phyloP scores from a whole-genome alignment of 345 rosid genomes.

The Anastatica hierochuntica region DNA sequence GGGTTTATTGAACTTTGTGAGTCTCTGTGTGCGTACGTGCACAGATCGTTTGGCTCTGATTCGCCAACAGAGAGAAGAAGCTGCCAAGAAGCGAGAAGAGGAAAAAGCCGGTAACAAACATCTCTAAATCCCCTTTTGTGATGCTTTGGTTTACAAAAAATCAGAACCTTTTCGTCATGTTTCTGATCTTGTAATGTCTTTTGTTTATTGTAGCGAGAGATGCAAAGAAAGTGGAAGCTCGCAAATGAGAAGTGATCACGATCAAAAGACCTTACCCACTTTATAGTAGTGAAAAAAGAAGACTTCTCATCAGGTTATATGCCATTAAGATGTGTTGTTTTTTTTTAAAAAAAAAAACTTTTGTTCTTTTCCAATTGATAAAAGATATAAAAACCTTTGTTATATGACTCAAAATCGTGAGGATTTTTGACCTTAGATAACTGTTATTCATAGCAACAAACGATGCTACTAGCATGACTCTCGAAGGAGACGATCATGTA shows the following conservation, averaged over 20 bases:
- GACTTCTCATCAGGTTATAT: slow-evolving; percentile 1
- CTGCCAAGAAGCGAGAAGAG: slow-evolving; percentile 60
- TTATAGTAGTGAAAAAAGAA: neutral
- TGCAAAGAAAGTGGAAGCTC: slow-evolving; percentile 40
- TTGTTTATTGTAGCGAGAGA: slow-evolving; percentile 34
- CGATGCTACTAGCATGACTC: no score
- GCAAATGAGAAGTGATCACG: slow-evolving; percentile 32
- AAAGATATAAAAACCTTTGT: neutral
- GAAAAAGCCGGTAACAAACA: slow-evolving; percentile 42
- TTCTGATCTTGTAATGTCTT: slow-evolving; percentile 7
- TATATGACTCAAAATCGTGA: neutral
- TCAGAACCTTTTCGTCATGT: neutral
- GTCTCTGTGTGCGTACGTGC: no score
- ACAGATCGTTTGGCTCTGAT: slow-evolving; percentile 82
- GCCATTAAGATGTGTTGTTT: slow-evolving; percentile 7
- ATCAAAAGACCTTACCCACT: no score
- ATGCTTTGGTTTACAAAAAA: neutral
- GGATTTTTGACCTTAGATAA: neutral
- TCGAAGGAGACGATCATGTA: no score
- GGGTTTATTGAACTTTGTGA: no score
- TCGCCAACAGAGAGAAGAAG: slow-evolving; percentile 76
- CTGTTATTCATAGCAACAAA: no score
- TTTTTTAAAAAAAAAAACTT: no score
- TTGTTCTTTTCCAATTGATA: slow-evolving; percentile 6
- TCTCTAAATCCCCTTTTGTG: neutral